A percentile compares a stretch with the other conserved stretches of the same genome.
These are phyloP conservation scores for Fraxinus americana DNA, from an alignment of 257 asterid species.

Conservation along the genomic window DNA sequence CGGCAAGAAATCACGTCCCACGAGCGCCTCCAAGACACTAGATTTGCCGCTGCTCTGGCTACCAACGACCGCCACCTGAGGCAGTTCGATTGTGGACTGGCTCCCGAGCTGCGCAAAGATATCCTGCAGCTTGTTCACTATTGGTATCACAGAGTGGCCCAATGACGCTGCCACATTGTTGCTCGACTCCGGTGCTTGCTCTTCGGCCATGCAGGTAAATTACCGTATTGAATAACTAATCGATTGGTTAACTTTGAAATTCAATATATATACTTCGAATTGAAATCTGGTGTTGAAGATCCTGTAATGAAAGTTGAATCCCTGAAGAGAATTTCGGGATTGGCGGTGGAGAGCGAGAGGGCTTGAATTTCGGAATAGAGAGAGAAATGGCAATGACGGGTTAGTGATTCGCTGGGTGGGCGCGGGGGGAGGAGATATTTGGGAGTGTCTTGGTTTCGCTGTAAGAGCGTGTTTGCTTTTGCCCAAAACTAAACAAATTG, in stretches of 20 bases:
- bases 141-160: constrained; percentile 79
- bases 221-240: not conserved
- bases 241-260: not conserved
- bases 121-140: constrained; percentile 86
- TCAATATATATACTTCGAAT: not conserved
- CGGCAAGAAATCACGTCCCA: constrained; percentile 96
- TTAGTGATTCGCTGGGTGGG: constrained; percentile 19
- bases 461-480: constrained; percentile 11
- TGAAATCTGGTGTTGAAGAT: constrained; percentile 1
- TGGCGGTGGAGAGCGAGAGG: constrained; percentile 21
- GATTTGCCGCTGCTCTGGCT: constrained; percentile 99
- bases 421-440: not conserved
- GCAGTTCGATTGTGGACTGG: constrained; percentile 78
- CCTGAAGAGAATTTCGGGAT: constrained; percentile 28
- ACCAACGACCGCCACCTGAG: constrained; percentile 97
- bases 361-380: constrained; percentile 1
- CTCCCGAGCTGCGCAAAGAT: constrained; percentile 81
- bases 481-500: not conserved
- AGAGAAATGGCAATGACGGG: not conserved
- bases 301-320: constrained; percentile 21
- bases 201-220: constrained; percentile 61
- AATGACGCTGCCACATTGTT: constrained; percentile 42
- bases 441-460: not conserved
- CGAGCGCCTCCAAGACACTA: constrained; percentile 93
- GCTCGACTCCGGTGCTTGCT: constrained; percentile 35